Evolutionary conservation across 805 yeast species (phyloP).

Genomic region (Candida ortonii): DNA sequence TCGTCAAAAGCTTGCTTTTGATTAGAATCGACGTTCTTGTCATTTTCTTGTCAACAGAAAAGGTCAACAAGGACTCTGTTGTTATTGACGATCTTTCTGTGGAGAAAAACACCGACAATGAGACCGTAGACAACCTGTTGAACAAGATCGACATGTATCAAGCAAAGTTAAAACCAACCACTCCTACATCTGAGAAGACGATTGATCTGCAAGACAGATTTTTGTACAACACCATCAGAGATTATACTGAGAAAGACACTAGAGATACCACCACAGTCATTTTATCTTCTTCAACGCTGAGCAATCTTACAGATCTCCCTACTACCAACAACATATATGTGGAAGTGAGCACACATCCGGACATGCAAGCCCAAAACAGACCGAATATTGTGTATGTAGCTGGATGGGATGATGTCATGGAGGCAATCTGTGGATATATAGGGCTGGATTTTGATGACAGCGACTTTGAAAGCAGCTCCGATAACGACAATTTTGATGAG

Average conservation of each 20-base stretch:
- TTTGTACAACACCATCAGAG: not conserved
- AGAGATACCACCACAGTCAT: slow-evolving; percentile 23
- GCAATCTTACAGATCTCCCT: slow-evolving; percentile 15
- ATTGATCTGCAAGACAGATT: too few relatives aligned
- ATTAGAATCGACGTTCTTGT: slow-evolving; percentile 29
- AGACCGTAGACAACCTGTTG: slow-evolving; percentile 10
- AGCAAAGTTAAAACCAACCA: slow-evolving; percentile 5
- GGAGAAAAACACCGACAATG: slow-evolving; percentile 6
- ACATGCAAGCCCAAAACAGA: slow-evolving; percentile 8
- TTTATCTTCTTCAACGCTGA: slow-evolving; percentile 25
- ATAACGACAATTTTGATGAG: slow-evolving; percentile 13
- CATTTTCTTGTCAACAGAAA: slow-evolving; percentile 21
- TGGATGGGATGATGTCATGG: slow-evolving; percentile 37
- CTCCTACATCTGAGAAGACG: slow-evolving; percentile 12
- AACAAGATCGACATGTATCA: slow-evolving; percentile 19
- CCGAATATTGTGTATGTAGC: slow-evolving; percentile 24
- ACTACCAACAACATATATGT: slow-evolving; percentile 23
- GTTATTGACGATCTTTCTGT: slow-evolving; percentile 18
- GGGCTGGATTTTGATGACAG: slow-evolving; percentile 36
- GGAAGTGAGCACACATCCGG: slow-evolving; percentile 27
- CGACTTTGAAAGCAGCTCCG: slow-evolving; percentile 27
- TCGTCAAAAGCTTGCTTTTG: slow-evolving; percentile 27
- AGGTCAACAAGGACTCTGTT: slow-evolving; percentile 10
- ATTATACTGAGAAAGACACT: not conserved
- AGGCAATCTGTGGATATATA: slow-evolving; percentile 29